Base-by-base conservation (phyloP, 345 rosid species). In the Populus nigra region DNA sequence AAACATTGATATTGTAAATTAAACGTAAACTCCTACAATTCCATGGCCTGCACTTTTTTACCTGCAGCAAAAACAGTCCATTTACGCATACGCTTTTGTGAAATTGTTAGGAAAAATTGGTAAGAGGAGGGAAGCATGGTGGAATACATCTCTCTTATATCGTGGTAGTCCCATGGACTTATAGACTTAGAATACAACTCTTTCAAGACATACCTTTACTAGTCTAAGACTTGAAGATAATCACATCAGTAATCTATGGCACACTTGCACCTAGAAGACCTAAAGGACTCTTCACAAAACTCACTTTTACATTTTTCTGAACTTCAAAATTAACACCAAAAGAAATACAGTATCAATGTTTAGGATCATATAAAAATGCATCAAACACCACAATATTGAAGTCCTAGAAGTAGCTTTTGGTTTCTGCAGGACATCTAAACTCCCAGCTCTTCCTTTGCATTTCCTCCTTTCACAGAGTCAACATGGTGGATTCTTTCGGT, bases 381-480 rank as follows among this genome's bases (percentile, higher is more conserved):
- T 53, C n/a, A 20, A 53, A 53, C 59, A 17, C 9, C 8, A 53
- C 59, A 0, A 53, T 18, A 53, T 6, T 57, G 63, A 57, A 57
- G 11, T n/a, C 29, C 27, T n/a, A n/a, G 27, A n/a, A 57, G 63
- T n/a, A 9, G 27, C 15, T 8, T 7, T 69, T 43, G 57, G 36
- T 41, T 41, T 69, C 5, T 23, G 5, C 33, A 65, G 15, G 31
- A 29, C 59, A 11, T 2, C 83, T 67, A 75, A 38, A 63, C 36
- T n/a, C 23, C 77, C 69, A 38, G 22, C 36, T 13, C 38, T 41
- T 63, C 57, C 74, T 35, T 68, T 45, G 16, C 27, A 67, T 72
- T 55, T 68, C 27, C 74, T 70, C 55, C 78, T 69, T 53, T 76
- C 50, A 50, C 9, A 15, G 76, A 68, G 5, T 79, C 69, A 29